Evolutionary conservation across 2,329 filamentous ascomycete species (phyloP).

Genomic region (Blastomyces percursus): DNA sequence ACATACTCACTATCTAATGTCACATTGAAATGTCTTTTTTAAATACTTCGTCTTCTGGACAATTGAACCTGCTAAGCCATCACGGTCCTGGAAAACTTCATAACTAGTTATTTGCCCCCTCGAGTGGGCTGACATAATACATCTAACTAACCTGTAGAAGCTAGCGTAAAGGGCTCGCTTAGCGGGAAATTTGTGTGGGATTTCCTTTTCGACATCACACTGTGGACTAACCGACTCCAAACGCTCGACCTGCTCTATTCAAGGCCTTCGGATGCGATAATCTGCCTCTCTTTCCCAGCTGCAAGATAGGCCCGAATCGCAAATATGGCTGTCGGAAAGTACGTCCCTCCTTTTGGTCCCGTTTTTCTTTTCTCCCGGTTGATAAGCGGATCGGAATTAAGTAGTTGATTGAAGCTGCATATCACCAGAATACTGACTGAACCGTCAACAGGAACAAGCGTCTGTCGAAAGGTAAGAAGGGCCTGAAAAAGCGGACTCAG

Average conservation of each 20-base stretch:
- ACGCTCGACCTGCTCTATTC: constrained; percentile 27
- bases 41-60: not conserved
- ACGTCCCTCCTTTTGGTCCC: constrained; percentile 28
- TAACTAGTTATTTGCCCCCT: too few species aligned
- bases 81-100: too few species aligned
- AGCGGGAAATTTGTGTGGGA: constrained; percentile 37
- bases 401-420: not conserved
- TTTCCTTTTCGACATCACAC: constrained; percentile 30
- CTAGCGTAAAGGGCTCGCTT: constrained; percentile 28
- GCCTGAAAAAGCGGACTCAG: constrained; percentile 97
- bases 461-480: constrained; percentile 99
- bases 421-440: constrained; percentile 3
- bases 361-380: constrained; percentile 7
- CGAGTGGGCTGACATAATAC: constrained; percentile 7
- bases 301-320: constrained; percentile 43
- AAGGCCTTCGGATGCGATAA: constrained; percentile 31
- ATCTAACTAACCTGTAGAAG: constrained; percentile 2
- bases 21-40: not conserved
- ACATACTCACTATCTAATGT: not conserved
- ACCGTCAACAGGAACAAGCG: constrained; percentile 76
- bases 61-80: not conserved
- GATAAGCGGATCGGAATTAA: not conserved
- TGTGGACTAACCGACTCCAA: constrained; percentile 26
- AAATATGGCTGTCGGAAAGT: constrained; percentile 78
- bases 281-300: constrained; percentile 33